Evolutionary conservation across 108 stramenopile species (phyloP).

Genomic region (Skeletonema potamos): DNA sequence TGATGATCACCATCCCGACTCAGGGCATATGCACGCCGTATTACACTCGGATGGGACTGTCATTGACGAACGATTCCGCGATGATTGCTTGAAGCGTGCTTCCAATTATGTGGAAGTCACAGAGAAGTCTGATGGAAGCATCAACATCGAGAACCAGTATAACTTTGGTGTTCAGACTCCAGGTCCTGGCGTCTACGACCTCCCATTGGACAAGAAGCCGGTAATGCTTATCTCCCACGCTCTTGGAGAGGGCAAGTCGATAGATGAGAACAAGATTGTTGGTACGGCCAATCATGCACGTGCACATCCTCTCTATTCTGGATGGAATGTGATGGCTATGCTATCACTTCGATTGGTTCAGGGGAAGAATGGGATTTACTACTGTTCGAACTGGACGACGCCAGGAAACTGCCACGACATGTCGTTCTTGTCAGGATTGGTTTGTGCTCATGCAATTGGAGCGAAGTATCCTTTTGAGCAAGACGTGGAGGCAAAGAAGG

Average conservation of each 20-base stretch:
- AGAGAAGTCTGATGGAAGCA: constrained; percentile 36
- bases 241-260: constrained; percentile 54
- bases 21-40: constrained; percentile 61
- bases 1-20: constrained; percentile 59
- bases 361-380: constrained; percentile 54
- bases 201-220: constrained; percentile 53
- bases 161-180: constrained; percentile 63
- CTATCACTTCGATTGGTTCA: constrained; percentile 51
- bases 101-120: constrained; percentile 63
- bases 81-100: constrained; percentile 49
- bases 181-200: constrained; percentile 55
- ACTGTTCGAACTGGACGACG: constrained; percentile 67
- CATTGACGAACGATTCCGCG: constrained; percentile 43
- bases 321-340: constrained; percentile 66
- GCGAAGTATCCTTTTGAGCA: constrained; percentile 51
- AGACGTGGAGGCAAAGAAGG: constrained; percentile 52
- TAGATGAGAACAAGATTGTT: constrained; percentile 41
- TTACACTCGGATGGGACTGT: constrained; percentile 56
- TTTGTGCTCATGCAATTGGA: constrained; percentile 59
- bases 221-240: constrained; percentile 68
- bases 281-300: constrained; percentile 59
- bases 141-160: constrained; percentile 65
- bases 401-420: constrained; percentile 64
- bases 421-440: constrained; percentile 54
- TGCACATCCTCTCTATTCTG: constrained; percentile 58